These are phyloP conservation scores for Talaromyces sp. DNA, from an alignment of 2,329 filamentous ascomycete genomes.

Conservation along the genomic window DNA sequence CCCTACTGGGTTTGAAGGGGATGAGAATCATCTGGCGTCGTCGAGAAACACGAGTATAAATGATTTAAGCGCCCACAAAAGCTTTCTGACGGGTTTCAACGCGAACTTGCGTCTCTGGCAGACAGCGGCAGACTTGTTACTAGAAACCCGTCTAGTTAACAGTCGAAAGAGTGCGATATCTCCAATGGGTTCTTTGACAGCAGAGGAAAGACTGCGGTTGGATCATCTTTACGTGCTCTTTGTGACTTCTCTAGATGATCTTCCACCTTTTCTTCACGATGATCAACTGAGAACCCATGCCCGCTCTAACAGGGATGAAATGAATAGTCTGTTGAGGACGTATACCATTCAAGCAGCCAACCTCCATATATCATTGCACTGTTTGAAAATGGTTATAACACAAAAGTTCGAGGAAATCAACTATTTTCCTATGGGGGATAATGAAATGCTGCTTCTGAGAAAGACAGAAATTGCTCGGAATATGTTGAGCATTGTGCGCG, in stretches of 20 bases:
- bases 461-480: conserved; percentile 49
- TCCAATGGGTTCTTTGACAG: conserved; percentile 5
- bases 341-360: conserved; percentile 45
- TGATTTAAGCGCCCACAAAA: neutral
- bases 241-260: conserved; percentile 43
- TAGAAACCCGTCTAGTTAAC: neutral
- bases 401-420: conserved; percentile 28
- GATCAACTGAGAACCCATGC: conserved; percentile 20
- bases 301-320: neutral
- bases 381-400: conserved; percentile 43
- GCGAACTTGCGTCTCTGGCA: neutral
- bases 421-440: conserved; percentile 12
- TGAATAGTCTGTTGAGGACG: conserved; percentile 24
- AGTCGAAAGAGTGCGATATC: neutral
- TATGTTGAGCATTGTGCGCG: conserved; percentile 43
- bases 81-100: neutral
- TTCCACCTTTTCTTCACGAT: conserved; percentile 39
- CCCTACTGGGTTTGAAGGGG: conserved; percentile 21
- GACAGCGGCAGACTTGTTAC: neutral
- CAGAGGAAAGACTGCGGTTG: conserved; percentile 34
- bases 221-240: conserved; percentile 42
- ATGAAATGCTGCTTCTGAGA: conserved; percentile 25
- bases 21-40: neutral
- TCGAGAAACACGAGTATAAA: neutral
- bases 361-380: conserved; percentile 33